Conservation (phyloP, 1,139 yeast species). For the Entelexis sorbosivorans region DNA sequence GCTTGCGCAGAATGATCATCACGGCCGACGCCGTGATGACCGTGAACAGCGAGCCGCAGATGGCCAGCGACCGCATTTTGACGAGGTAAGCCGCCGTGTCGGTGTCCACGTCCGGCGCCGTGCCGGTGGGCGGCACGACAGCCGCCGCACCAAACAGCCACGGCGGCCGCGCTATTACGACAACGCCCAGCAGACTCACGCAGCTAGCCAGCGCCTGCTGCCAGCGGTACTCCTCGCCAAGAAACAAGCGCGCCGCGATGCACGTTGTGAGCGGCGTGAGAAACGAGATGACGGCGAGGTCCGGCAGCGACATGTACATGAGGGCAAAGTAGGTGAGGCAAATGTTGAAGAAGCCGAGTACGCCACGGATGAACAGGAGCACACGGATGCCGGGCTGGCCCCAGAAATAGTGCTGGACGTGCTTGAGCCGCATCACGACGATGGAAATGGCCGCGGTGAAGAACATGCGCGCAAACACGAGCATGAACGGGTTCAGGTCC, state of each 20-base stretch:
- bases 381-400: constrained; percentile 55
- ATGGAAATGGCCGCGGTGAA: constrained; percentile 54
- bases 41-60: constrained; percentile 55
- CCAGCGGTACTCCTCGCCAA: constrained; percentile 57
- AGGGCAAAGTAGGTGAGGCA: constrained; percentile 66
- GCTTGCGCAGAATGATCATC: constrained; percentile 58
- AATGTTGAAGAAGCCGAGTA: constrained; percentile 68
- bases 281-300: constrained; percentile 70
- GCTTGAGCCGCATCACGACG: constrained; percentile 39
- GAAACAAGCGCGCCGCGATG: constrained; percentile 54
- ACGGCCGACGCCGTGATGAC: constrained; percentile 63
- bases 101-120: constrained; percentile 2
- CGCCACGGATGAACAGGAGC: constrained; percentile 53
- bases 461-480: constrained; percentile 57
- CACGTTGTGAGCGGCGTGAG: constrained; percentile 70
- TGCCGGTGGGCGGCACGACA: background rate
- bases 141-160: constrained; percentile 38
- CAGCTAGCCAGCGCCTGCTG: constrained; percentile 61
- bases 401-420: constrained; percentile 51
- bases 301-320: constrained; percentile 62
- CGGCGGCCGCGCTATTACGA: constrained; percentile 73
- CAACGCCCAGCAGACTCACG: constrained; percentile 61
- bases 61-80: constrained; percentile 39
- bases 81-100: background rate
- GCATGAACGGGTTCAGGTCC: constrained; percentile 12